phyloP scores from a whole-genome alignment of 1,139 yeast species.

The Suhomyces chickasaworum region DNA sequence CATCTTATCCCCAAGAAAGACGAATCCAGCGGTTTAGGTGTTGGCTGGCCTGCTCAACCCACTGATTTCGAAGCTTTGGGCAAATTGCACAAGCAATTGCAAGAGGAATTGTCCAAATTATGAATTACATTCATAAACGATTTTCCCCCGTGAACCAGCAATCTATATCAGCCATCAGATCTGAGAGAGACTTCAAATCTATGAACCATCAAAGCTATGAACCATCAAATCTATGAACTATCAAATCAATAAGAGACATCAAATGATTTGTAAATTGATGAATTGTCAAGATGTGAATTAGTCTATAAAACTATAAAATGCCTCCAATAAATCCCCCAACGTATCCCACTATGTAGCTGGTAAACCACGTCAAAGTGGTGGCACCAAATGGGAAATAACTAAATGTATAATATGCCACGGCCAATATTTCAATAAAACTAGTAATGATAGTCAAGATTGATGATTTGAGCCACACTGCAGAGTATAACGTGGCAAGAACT shows the following conservation, averaged over 20 bases:
- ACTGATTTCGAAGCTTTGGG: conserved; percentile 74
- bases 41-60: conserved; percentile 90
- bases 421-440: conserved; percentile 75
- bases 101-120: conserved; percentile 51
- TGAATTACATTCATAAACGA: too few relatives aligned
- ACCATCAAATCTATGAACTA: too few relatives aligned
- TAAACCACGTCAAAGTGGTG: conserved; percentile 79
- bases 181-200: too few relatives aligned
- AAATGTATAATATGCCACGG: conserved; percentile 84
- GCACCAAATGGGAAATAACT: conserved; percentile 97
- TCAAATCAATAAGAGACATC: too few relatives aligned
- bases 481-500: conserved; percentile 65
- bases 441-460: conserved; percentile 77
- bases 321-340: conserved; percentile 61
- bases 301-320: conserved; percentile 24
- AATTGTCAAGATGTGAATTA: background rate
- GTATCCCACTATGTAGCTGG: conserved; percentile 77
- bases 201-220: too few relatives aligned
- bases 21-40: conserved; percentile 67
- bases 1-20: conserved; percentile 90
- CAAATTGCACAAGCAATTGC: conserved; percentile 61
- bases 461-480: conserved; percentile 58
- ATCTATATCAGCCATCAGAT: too few relatives aligned
- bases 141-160: too few relatives aligned
- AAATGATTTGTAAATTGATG: too few relatives aligned